Evolutionary conservation across 2,329 filamentous ascomycete species (phyloP).

Genomic region (Pyrenochaeta sp.): DNA sequence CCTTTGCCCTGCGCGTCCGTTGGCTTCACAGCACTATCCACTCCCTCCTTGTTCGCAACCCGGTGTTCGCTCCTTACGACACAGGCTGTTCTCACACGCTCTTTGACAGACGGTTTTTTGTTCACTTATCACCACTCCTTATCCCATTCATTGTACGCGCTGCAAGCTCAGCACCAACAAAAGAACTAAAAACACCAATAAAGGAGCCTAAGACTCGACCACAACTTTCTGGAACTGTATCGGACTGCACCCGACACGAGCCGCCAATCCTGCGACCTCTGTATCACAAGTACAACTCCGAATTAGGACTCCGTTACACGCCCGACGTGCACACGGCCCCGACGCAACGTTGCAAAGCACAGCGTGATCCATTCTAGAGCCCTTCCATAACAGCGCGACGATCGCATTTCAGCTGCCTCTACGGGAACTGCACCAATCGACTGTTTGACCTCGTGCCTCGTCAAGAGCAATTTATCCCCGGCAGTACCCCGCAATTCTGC

Average conservation of each 20-base stretch:
- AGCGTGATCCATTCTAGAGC: constrained; percentile 31
- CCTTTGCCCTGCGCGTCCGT: constrained; percentile 34
- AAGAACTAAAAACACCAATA: constrained; percentile 25
- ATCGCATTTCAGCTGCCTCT: constrained; percentile 23
- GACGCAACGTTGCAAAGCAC: constrained; percentile 30
- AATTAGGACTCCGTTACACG: constrained; percentile 36
- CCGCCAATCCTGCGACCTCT: constrained; percentile 23
- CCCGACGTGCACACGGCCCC: constrained; percentile 35
- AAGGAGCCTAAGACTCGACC: constrained; percentile 19
- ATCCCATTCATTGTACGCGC: constrained; percentile 26
- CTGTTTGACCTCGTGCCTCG: constrained; percentile 31
- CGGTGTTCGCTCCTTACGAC: constrained; percentile 53
- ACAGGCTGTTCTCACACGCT: constrained; percentile 44
- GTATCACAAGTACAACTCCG: constrained; percentile 40
- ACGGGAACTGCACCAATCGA: constrained; percentile 24
- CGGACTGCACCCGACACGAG: constrained; percentile 17
- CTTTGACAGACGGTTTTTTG: constrained; percentile 47
- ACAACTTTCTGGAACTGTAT: constrained; percentile 13
- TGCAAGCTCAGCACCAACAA: constrained; percentile 40
- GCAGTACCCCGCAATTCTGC: constrained; percentile 46
- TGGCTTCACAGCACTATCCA: constrained; percentile 35
- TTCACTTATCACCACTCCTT: constrained; percentile 27
- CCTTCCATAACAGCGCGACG: constrained; percentile 35
- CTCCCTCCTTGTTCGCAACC: constrained; percentile 40
- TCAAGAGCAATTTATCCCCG: constrained; percentile 45